Evolutionary conservation across 768 basidiomycete genomes (phyloP).

Genomic region (Psilocybe cubensis): DNA sequence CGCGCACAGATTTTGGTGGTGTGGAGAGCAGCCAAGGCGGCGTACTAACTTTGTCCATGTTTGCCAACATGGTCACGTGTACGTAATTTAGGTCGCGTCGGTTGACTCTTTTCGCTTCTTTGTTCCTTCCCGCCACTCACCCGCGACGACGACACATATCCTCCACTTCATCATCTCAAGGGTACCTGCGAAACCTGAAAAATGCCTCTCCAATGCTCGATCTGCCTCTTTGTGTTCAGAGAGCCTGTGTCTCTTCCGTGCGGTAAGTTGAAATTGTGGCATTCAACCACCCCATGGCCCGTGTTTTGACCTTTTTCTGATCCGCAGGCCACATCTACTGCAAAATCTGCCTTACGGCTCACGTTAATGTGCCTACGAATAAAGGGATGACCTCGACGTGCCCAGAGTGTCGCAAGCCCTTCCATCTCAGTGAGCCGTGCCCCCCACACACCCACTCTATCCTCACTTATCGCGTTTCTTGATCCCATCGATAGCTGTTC

Average conservation of each 20-base stretch:
- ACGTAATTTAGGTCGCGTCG: conserved; percentile 11
- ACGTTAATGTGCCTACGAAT: conserved; percentile 38
- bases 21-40: too few species aligned
- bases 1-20: too few species aligned
- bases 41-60: neutral
- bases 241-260: too few species aligned
- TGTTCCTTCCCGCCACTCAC: neutral
- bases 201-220: conserved; percentile 49
- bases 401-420: conserved; percentile 60
- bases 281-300: neutral
- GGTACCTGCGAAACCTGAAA: too few species aligned
- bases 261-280: neutral
- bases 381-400: conserved; percentile 47
- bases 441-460: conserved; percentile 1
- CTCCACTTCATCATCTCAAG: too few species aligned
- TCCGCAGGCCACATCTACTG: conserved; percentile 66
- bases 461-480: neutral
- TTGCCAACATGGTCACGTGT: conserved; percentile 15
- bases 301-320: neutral
- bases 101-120: neutral
- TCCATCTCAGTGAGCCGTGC: conserved; percentile 48
- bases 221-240: conserved; percentile 46
- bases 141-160: neutral
- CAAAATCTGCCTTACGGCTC: conserved; percentile 51
- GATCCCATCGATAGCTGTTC: conserved; percentile 23